A percentile compares a stretch with the other conserved stretches of the same genome.
phyloP scores from a whole-genome alignment of 2,329 filamentous ascomycete species.

The Stachybotrys chartarum region DNA sequence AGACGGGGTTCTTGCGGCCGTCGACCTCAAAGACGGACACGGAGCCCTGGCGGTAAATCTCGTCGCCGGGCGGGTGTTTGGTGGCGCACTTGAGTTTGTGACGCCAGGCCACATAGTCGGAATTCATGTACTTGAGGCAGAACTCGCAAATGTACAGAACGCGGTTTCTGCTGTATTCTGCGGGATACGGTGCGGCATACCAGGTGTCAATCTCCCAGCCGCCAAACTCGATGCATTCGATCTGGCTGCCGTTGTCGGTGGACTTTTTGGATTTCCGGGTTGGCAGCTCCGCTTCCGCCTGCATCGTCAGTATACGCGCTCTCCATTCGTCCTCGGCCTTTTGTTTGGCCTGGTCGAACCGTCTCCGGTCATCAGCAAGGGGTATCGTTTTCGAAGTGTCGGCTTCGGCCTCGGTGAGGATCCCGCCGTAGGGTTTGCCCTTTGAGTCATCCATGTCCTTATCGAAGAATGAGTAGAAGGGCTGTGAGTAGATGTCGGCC shows the following conservation, averaged over 20 bases:
- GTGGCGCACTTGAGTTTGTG: slow-evolving; percentile 96
- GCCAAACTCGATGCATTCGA: slow-evolving; percentile 97
- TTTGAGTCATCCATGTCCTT: slow-evolving; percentile 84
- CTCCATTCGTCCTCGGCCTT: slow-evolving; percentile 92
- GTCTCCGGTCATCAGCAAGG: slow-evolving; percentile 68
- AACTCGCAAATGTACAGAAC: slow-evolving; percentile 99
- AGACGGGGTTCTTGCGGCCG: slow-evolving; percentile 93
- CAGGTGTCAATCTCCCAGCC: slow-evolving; percentile 98
- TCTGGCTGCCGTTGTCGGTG: slow-evolving; percentile 85
- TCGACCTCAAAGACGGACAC: slow-evolving; percentile 97
- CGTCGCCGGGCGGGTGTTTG: slow-evolving; percentile 94
- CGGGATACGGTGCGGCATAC: slow-evolving; percentile 96
- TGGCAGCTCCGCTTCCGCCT: slow-evolving; percentile 56
- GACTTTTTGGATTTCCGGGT: slow-evolving; percentile 65
- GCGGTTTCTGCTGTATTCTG: slow-evolving; percentile 94
- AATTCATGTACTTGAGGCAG: slow-evolving; percentile 99
- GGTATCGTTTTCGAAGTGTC: slow-evolving; percentile 89
- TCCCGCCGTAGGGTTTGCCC: slow-evolving; percentile 91
- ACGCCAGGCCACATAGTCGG: slow-evolving; percentile 94
- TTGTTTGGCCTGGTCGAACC: slow-evolving; percentile 84
- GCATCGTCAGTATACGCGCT: slow-evolving; percentile 50
- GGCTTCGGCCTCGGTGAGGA: slow-evolving; percentile 80
- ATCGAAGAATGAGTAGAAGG: slow-evolving; percentile 84
- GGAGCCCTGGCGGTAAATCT: slow-evolving; percentile 88
- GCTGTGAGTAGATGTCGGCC: slow-evolving; percentile 58